A percentile compares a stretch with the other conserved stretches of the same genome.
Conservation (phyloP, 2,329 filamentous ascomycete species). For the Fusarium nisikadoi region DNA sequence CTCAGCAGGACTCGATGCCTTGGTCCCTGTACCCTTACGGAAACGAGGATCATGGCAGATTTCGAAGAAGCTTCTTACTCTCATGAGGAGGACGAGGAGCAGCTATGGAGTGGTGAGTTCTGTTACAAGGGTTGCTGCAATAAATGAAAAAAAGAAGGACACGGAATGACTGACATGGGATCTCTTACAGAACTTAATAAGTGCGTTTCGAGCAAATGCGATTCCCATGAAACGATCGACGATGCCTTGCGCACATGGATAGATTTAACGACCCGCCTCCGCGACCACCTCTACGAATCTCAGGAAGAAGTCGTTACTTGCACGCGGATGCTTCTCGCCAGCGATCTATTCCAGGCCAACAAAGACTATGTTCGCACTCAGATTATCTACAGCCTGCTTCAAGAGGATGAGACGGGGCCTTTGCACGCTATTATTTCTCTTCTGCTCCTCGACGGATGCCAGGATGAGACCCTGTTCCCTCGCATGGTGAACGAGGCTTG, state of each 20-base stretch:
- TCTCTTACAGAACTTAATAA: conserved; percentile 57
- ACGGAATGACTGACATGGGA: conserved; percentile 20
- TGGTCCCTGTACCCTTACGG: conserved; percentile 42
- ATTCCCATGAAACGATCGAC: conserved; percentile 74
- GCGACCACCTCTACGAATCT: conserved; percentile 77
- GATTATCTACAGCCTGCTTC: conserved; percentile 88
- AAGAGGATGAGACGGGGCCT: conserved; percentile 86
- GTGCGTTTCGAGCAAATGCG: conserved; percentile 59
- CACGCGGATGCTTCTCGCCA: conserved; percentile 80
- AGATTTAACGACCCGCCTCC: conserved; percentile 78
- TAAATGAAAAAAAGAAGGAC: conserved; percentile 1
- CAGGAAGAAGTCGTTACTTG: conserved; percentile 85
- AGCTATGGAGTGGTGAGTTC: conserved; percentile 85
- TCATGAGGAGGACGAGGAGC: conserved; percentile 83
- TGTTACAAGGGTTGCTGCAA: background rate
- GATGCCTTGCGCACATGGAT: conserved; percentile 87
- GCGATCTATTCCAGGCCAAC: conserved; percentile 77
- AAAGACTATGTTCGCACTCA: conserved; percentile 90
- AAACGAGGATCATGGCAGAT: conserved; percentile 63
- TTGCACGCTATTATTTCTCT: conserved; percentile 86
- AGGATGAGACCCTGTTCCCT: conserved; percentile 81
- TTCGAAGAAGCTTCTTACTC: conserved; percentile 70
- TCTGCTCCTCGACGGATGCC: conserved; percentile 85
- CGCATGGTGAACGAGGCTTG: conserved; percentile 88
- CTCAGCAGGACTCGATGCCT: conserved; percentile 49